Base-by-base conservation (phyloP, 805 yeast species). In the Candida parachauliodes region DNA sequence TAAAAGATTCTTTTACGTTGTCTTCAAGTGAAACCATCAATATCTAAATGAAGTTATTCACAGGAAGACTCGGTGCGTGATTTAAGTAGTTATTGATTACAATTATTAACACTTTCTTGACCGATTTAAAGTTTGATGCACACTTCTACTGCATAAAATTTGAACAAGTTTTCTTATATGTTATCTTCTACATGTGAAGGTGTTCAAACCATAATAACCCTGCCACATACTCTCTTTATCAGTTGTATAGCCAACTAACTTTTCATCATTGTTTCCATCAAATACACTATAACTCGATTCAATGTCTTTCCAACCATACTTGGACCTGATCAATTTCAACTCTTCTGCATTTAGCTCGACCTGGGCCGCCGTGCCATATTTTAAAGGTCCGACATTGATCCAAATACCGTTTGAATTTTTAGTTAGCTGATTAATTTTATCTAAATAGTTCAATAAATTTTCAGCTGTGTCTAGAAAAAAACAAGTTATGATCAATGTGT, bases 391-490 rank as follows among this genome's bases (percentile, higher is more conserved):
- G 10, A 80, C 70, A 54, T 93, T 91, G 45, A 91, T 77, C 98
- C 98, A 91, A 28, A 72, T 67, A 0, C 86, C 81, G 3, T 70
- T 70, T 14, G 49, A 49, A 3, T 29, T 30, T n/a, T n/a, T n/a
- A 8, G 47, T 44, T 23, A 52, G 22, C 15, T 35, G 27, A 12
- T 74, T 73, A 25, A 91, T 79, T 1, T 82, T 60, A 37, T 82
- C 83, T 38, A 91, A 58, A 57, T 89, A 89, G 28, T 78, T 81
- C 45, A 91, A 68, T 34, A 87, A 54, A 51, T 89, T 86, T 50
- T 87, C 95, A 0, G 97, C 97, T 0, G 98, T 91, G 59, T 91
- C 98, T 19, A 91, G 68, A 60, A 91, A 89, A 53, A 83, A 91
- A 4, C 82, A 83, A 0, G 85, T 72, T 3, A 81, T 75, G 1